A percentile compares a stretch with the other conserved stretches of the same genome.
These are phyloP conservation scores for thale cress (Arabidopsis thaliana) DNA, from an alignment of 345 rosid species.

Conservation along the genomic window DNA sequence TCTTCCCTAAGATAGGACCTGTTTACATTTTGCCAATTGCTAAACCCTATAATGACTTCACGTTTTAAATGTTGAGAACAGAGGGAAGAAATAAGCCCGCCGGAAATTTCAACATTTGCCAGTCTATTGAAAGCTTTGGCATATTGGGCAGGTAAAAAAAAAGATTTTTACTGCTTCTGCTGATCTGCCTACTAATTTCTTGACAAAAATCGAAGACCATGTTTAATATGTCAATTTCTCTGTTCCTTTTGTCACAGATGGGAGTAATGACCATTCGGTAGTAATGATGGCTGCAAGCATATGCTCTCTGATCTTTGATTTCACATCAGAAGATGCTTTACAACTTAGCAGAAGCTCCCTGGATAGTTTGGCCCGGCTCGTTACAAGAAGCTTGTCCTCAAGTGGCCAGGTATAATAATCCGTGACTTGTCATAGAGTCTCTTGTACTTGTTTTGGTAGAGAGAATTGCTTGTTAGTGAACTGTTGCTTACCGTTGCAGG, in stretches of 20 bases:
- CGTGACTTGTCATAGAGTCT: constrained; percentile 3
- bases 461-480: not conserved
- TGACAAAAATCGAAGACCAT: not conserved
- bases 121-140: constrained; percentile 67
- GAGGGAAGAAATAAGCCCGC: constrained; percentile 56
- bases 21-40: constrained; percentile 5
- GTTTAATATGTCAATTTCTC: not conserved
- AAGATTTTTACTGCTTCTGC: not conserved
- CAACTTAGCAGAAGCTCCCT: constrained; percentile 51
- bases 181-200: not conserved
- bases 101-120: constrained; percentile 51
- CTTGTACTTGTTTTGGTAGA: constrained; percentile 9
- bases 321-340: constrained; percentile 76
- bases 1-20: constrained; percentile 12
- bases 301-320: constrained; percentile 68
- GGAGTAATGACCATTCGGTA: constrained; percentile 53
- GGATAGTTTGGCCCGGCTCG: constrained; percentile 51
- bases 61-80: constrained; percentile 34
- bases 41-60: not conserved
- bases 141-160: constrained; percentile 67
- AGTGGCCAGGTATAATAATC: constrained; percentile 52
- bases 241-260: constrained; percentile 48
- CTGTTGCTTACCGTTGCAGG: constrained; percentile 42
- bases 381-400: constrained; percentile 64
- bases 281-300: constrained; percentile 84